Conservation (phyloP, 2,329 filamentous ascomycete genomes). For the Fusarium sp. region DNA sequence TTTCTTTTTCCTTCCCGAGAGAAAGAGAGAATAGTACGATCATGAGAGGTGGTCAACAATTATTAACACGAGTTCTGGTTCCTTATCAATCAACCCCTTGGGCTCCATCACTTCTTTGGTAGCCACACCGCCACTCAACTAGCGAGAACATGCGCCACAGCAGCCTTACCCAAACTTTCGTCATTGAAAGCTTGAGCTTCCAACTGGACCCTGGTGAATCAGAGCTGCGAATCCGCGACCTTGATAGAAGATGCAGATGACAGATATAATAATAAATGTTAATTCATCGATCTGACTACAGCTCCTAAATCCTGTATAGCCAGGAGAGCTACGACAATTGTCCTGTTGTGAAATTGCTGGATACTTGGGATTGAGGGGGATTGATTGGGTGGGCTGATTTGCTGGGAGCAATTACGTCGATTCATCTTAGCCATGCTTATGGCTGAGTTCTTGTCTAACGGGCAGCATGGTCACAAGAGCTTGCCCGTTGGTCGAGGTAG, state of each 20-base stretch:
- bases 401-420: background rate
- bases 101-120: background rate
- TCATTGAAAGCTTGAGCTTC: background rate
- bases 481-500: background rate
- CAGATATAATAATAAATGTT: background rate
- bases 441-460: background rate
- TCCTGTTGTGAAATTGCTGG: background rate
- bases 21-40: background rate
- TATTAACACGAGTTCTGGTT: background rate
- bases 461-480: background rate
- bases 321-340: background rate
- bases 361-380: background rate
- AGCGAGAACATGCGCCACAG: background rate
- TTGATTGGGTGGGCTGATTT: background rate
- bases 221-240: background rate
- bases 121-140: background rate
- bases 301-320: background rate
- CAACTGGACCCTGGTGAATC: background rate
- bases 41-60: background rate
- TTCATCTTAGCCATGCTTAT: background rate
- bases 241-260: background rate
- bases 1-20: no score
- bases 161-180: slow-evolving; percentile 8
- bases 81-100: background rate
- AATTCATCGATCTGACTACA: background rate